These are phyloP conservation scores for Lepidium didymum DNA, from an alignment of 345 rosid genomes.

Conservation along the genomic window DNA sequence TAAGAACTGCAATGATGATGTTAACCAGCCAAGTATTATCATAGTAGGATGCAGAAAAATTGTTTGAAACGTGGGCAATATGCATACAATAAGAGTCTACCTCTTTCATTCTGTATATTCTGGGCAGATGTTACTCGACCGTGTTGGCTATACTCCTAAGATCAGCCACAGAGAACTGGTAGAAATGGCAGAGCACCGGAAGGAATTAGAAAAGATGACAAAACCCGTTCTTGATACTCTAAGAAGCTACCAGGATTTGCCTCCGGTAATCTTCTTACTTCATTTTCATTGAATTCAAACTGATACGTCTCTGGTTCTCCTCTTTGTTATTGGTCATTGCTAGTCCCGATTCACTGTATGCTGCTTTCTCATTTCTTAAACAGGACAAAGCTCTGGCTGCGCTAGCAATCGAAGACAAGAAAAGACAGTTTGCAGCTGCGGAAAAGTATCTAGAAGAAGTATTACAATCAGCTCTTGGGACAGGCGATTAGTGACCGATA, in stretches of 20 bases:
- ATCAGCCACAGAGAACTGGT: constrained; percentile 82
- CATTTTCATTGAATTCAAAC: not conserved
- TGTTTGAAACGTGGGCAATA: not conserved
- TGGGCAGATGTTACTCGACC: constrained; percentile 70
- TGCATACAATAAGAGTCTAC: not conserved
- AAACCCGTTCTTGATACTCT: constrained; percentile 84
- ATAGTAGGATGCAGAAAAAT: not conserved
- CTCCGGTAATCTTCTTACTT: constrained; percentile 53
- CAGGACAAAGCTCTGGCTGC: constrained; percentile 96
- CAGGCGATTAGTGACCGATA: constrained; percentile 16
- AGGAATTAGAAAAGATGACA: constrained; percentile 83
- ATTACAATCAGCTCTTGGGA: constrained; percentile 68
- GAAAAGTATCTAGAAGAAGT: constrained; percentile 93
- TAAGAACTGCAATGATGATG: constrained; percentile 4
- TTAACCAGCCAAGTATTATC: not conserved
- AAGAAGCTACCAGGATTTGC: constrained; percentile 95
- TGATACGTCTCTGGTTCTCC: not conserved
- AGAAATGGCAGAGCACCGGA: constrained; percentile 81
- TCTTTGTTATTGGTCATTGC: constrained; percentile 3
- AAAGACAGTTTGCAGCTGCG: constrained; percentile 77
- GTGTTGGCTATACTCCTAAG: constrained; percentile 83
- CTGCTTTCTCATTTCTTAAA: constrained; percentile 11
- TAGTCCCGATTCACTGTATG: not conserved
- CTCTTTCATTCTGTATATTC: not conserved
- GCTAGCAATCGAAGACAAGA: constrained; percentile 89